Percentiles rank a stretch among this genome's conserved stretches.
Conservation (phyloP, 805 yeast species). For the Candida chauliodis region DNA sequence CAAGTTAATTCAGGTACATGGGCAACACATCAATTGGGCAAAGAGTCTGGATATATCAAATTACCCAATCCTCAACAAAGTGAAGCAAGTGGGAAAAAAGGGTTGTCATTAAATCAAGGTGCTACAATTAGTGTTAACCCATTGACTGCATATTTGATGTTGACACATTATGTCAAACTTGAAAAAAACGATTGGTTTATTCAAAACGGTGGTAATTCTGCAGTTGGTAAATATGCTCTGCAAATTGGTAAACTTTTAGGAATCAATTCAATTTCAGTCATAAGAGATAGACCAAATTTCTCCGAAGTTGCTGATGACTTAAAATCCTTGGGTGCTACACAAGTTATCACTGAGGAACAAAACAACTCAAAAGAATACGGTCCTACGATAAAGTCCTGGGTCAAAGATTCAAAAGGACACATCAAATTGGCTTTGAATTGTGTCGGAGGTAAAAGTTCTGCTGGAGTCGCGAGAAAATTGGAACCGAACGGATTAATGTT, state of each 20-base stretch:
- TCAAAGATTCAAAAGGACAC: constrained; percentile 44
- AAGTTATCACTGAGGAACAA: constrained; percentile 87
- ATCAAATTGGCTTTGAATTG: constrained; percentile 84
- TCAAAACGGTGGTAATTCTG: constrained; percentile 95
- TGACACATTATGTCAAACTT: constrained; percentile 62
- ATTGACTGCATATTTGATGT: constrained; percentile 85
- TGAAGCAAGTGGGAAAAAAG: constrained; percentile 30
- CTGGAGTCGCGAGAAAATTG: constrained; percentile 80
- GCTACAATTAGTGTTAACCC: constrained; percentile 94
- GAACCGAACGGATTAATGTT: constrained; percentile 70
- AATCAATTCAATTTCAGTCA: constrained; percentile 77
- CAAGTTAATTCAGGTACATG: constrained; percentile 87
- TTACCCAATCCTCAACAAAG: constrained; percentile 54
- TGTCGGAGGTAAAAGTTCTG: constrained; percentile 85
- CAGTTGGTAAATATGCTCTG: constrained; percentile 87
- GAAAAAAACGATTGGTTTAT: constrained; percentile 80
- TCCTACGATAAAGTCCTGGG: constrained; percentile 53
- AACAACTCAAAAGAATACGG: constrained; percentile 67
- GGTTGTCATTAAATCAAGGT: constrained; percentile 52
- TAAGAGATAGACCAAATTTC: constrained; percentile 79
- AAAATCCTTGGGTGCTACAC: constrained; percentile 70
- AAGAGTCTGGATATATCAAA: constrained; percentile 50
- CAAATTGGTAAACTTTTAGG: constrained; percentile 82
- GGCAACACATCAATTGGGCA: constrained; percentile 62
- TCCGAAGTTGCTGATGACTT: constrained; percentile 55